Conservation (phyloP, 257 asterid genomes). For the Lycium ferocissimum region DNA sequence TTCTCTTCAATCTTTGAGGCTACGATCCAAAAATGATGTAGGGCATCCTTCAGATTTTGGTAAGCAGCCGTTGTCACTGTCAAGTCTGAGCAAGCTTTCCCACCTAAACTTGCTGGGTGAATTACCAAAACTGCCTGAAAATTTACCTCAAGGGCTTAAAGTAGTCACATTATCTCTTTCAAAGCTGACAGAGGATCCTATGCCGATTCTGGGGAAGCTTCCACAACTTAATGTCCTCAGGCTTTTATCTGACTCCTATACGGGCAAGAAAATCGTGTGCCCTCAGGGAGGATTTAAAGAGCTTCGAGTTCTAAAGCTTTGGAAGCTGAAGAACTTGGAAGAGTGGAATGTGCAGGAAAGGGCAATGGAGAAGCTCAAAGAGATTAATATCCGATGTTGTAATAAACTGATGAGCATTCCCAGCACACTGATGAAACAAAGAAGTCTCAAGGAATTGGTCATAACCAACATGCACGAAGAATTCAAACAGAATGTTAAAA, state of each 20-base stretch:
- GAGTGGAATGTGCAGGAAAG: constrained; percentile 41
- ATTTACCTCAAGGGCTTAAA: constrained; percentile 41
- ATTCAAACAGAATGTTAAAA: not conserved
- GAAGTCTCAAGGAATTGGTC: constrained; percentile 36
- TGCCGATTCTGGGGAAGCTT: constrained; percentile 43
- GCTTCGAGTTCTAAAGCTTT: constrained; percentile 47
- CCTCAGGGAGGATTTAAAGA: constrained; percentile 32
- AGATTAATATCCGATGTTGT: constrained; percentile 44
- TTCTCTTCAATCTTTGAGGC: constrained; percentile 38
- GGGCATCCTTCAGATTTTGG: constrained; percentile 41
- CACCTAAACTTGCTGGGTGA: constrained; percentile 43
- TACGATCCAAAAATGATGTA: constrained; percentile 41
- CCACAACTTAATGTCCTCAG: constrained; percentile 41
- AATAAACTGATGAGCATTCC: constrained; percentile 35
- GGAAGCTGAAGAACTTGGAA: constrained; percentile 43
- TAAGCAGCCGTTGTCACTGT: constrained; percentile 25
- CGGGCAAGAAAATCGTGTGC: constrained; percentile 35
- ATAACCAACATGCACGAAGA: constrained; percentile 40
- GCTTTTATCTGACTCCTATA: constrained; percentile 47
- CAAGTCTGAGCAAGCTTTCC: constrained; percentile 36
- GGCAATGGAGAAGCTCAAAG: constrained; percentile 43
- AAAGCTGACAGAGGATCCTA: constrained; percentile 40
- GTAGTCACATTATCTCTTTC: constrained; percentile 46
- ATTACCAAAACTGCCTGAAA: constrained; percentile 33
- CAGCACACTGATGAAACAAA: not conserved